phyloP scores from a whole-genome alignment of 208 protist genomes.

The Ichthyophonus hoferi region DNA sequence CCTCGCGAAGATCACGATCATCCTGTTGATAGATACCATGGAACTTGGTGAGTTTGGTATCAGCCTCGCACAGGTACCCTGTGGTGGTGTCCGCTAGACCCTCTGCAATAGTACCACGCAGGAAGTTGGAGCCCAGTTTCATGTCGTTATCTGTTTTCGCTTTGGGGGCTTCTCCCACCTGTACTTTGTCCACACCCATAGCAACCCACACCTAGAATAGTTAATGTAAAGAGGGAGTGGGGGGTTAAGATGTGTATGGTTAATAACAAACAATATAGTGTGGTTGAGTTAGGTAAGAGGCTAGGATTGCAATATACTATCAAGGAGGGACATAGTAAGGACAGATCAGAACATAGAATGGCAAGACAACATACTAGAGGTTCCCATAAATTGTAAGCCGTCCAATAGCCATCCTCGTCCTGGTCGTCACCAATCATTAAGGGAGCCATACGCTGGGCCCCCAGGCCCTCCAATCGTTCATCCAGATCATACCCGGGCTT shows the following conservation, averaged over 20 bases:
- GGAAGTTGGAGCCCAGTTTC: slow-evolving; percentile 37
- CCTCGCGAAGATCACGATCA: slow-evolving; percentile 49
- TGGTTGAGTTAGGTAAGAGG: no score
- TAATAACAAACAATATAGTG: no score
- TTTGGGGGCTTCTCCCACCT: background rate
- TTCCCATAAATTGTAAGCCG: slow-evolving; percentile 20
- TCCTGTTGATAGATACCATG: slow-evolving; percentile 55
- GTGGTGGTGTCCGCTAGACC: slow-evolving; percentile 39
- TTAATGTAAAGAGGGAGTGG: background rate
- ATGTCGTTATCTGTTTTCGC: slow-evolving; percentile 42
- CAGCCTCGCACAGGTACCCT: slow-evolving; percentile 18
- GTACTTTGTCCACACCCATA: slow-evolving; percentile 14
- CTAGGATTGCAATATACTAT: no score
- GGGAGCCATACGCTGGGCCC: background rate
- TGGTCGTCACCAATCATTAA: slow-evolving; percentile 46
- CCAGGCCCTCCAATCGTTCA: slow-evolving; percentile 6
- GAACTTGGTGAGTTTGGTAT: slow-evolving; percentile 51
- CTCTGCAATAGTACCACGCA: slow-evolving; percentile 46
- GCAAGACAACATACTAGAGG: background rate
- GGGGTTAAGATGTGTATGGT: no score
- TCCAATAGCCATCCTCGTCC: slow-evolving; percentile 38
- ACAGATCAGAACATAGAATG: no score
- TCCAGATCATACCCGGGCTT: slow-evolving; percentile 44
- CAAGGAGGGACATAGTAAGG: no score
- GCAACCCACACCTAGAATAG: slow-evolving; percentile 2